Percentiles rank a stretch among this genome's conserved stretches.
Conservation (phyloP, 2,329 filamentous ascomycete species). For the Anthostomella pinea region DNA sequence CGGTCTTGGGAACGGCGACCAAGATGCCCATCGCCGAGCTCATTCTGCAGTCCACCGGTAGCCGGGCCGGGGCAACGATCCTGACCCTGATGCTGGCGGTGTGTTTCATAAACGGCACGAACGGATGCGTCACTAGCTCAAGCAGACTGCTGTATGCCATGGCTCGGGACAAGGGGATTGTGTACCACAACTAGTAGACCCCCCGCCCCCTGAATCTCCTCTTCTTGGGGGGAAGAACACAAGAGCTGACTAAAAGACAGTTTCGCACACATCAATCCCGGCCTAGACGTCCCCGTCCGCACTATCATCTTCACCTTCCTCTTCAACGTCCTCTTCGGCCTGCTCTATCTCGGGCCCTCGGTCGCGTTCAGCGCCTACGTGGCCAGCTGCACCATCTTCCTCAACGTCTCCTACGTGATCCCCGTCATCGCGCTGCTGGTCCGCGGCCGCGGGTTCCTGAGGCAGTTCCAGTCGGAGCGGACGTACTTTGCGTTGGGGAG, state of each 20-base stretch:
- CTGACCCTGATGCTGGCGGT: constrained; percentile 40
- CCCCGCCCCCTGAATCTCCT: background rate
- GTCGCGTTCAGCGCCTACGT: constrained; percentile 47
- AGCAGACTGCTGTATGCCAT: constrained; percentile 44
- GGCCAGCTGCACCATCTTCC: constrained; percentile 43
- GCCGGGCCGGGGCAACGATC: constrained; percentile 37
- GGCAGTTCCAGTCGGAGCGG: constrained; percentile 23
- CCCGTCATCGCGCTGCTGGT: constrained; percentile 39
- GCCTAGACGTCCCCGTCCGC: constrained; percentile 40
- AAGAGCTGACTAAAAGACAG: constrained; percentile 9
- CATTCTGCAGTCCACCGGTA: constrained; percentile 41
- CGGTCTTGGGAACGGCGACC: constrained; percentile 35
- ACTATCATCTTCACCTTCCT: constrained; percentile 40
- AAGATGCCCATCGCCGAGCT: constrained; percentile 46
- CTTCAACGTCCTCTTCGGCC: constrained; percentile 44
- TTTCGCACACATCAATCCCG: constrained; percentile 35
- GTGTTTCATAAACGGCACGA: constrained; percentile 45
- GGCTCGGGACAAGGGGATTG: constrained; percentile 42
- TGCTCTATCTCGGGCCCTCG: constrained; percentile 44
- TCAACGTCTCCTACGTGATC: constrained; percentile 45
- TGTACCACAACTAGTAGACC: constrained; percentile 31
- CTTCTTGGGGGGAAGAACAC: background rate
- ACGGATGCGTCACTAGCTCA: constrained; percentile 41
- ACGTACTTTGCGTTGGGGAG: constrained; percentile 31
- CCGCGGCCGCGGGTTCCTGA: constrained; percentile 34